phyloP scores from a whole-genome alignment of 2,329 filamentous ascomycete genomes.

The Talaromyces piceae region DNA sequence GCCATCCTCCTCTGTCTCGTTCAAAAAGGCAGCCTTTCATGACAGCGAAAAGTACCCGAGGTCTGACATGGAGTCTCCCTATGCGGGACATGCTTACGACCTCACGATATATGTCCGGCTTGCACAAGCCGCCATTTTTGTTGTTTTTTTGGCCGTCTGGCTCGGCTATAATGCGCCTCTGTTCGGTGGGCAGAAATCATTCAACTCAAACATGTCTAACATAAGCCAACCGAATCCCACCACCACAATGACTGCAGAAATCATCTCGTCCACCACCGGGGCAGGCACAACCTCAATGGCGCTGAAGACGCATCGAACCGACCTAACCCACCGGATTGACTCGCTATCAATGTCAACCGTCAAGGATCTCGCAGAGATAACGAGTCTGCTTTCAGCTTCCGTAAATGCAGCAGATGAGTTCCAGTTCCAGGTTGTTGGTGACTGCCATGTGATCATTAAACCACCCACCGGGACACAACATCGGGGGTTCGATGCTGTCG shows the following conservation, averaged over 20 bases:
- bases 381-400: conserved; percentile 16
- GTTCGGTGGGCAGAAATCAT: conserved; percentile 19
- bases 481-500: conserved; percentile 42
- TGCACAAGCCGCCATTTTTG: conserved; percentile 18
- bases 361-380: conserved; percentile 20
- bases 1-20: conserved; percentile 4
- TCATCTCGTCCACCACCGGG: conserved; percentile 15
- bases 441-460: conserved; percentile 47
- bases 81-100: conserved; percentile 16
- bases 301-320: conserved; percentile 13
- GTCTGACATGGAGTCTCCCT: conserved; percentile 19
- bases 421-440: conserved; percentile 47
- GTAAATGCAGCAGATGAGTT: conserved; percentile 35
- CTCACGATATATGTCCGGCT: conserved; percentile 22
- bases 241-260: conserved; percentile 16
- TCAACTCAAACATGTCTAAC: conserved; percentile 19
- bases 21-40: conserved; percentile 10
- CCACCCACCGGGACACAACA: conserved; percentile 42
- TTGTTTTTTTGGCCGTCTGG: conserved; percentile 22
- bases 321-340: conserved; percentile 12
- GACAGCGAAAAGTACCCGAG: conserved; percentile 20
- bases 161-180: conserved; percentile 25
- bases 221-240: conserved; percentile 13
- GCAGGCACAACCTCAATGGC: conserved; percentile 21
- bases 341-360: conserved; percentile 15